Evolutionary conservation across 306 rosid species (phyloP).

Genomic region (Astragalus membranaceus): DNA sequence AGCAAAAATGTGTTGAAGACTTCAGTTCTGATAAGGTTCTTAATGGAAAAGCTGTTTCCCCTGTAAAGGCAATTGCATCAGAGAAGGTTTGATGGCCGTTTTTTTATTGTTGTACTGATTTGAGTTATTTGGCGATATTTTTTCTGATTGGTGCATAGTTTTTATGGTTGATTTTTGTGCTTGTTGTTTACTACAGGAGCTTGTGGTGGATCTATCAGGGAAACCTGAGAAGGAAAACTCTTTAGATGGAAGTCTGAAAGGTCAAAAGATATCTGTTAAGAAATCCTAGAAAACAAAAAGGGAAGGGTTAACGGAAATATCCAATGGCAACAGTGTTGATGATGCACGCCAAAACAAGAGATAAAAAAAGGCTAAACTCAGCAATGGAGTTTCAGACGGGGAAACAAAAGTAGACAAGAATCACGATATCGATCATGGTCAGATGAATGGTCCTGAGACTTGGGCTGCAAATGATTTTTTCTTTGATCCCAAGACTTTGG

Average conservation of each 20-base stretch:
- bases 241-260: too few relatives aligned
- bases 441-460: slow-evolving; percentile 5
- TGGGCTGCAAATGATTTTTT: too few relatives aligned
- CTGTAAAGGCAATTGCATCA: too few relatives aligned
- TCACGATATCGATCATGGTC: not conserved
- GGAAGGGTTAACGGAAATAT: too few relatives aligned
- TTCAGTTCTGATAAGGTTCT: too few relatives aligned
- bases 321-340: slow-evolving; percentile 32
- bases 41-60: too few relatives aligned
- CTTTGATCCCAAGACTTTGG: too few relatives aligned
- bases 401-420: slow-evolving; percentile 1
- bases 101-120: not conserved
- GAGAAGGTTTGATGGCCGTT: not conserved
- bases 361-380: slow-evolving; percentile 22
- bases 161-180: not conserved
- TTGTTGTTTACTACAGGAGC: slow-evolving; percentile 16
- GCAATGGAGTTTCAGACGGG: not conserved
- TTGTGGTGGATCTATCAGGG: too few relatives aligned
- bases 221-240: too few relatives aligned
- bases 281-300: too few relatives aligned
- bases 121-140: not conserved
- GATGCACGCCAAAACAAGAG: slow-evolving; percentile 21
- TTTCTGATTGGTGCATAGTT: not conserved
- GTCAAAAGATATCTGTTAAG: too few relatives aligned
- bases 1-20: too few relatives aligned